Conservation (phyloP, 345 rosid species). For the Lagerstroemia speciosa region DNA sequence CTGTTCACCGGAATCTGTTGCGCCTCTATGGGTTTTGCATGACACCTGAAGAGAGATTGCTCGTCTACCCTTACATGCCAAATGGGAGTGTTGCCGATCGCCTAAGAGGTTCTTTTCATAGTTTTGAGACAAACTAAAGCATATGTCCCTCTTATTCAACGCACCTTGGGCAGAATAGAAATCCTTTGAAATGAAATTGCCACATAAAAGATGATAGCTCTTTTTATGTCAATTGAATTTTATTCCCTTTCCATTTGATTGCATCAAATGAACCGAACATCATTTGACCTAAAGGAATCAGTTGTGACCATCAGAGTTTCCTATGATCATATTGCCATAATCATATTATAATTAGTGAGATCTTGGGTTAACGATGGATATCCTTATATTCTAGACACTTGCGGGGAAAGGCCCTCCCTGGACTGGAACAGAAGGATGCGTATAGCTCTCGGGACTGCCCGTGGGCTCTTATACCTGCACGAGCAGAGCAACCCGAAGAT, state of each 20-base stretch:
- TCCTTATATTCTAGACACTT: constrained; percentile 28
- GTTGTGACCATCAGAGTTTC: too few relatives aligned
- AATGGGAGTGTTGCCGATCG: constrained; percentile 96
- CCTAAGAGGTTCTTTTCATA: constrained; percentile 50
- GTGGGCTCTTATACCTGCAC: constrained; percentile 90
- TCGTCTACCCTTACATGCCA: constrained; percentile 93
- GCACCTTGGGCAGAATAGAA: too few relatives aligned
- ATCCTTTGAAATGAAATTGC: too few relatives aligned
- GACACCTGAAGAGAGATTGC: constrained; percentile 77
- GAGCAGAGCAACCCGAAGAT: constrained; percentile 93
- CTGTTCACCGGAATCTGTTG: constrained; percentile 81
- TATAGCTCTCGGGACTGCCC: constrained; percentile 76
- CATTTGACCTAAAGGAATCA: too few relatives aligned
- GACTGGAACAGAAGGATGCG: constrained; percentile 75
- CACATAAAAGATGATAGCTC: too few relatives aligned
- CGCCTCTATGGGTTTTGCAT: constrained; percentile 84
- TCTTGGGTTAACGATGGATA: not conserved
- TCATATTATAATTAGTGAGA: not conserved
- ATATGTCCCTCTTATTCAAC: too few relatives aligned
- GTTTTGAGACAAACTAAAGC: not conserved
- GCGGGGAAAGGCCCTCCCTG: constrained; percentile 55
- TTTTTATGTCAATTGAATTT: too few relatives aligned
- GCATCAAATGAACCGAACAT: too few relatives aligned
- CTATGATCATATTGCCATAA: too few relatives aligned
- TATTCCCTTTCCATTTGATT: too few relatives aligned